Evolutionary conservation across 495 filamentous ascomycete genomes (phyloP), one percentile per base, ranked within the genome.

Genomic region (Elasticomyces elasticus): DNA sequence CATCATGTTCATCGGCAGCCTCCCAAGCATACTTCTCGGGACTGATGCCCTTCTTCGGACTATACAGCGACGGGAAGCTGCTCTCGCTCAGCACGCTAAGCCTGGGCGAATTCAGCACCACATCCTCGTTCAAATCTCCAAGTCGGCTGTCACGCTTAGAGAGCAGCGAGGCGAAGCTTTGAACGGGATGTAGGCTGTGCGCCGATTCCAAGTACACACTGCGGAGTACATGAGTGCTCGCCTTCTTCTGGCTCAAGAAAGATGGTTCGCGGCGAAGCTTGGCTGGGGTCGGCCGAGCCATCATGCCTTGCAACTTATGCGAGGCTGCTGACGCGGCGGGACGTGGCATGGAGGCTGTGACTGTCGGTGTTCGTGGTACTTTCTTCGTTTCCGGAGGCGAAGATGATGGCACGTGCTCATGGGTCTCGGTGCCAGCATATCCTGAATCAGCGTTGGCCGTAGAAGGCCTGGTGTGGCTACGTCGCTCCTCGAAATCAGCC

Each of bases 31-130:
- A 62, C 20, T 31, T 20, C 19, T 53, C 54, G 11, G 51, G 60
- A 30, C 52, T 51, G 15, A 5, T 42, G 10, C 27, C 11, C 24
- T 50, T 49, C 27, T 54, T 58, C 35, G 55, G 56, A 28, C 57
- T 60, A 53, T 63, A 63, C 9, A 63, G 26, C 13, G 50, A 55
- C 7, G 52, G 52, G 45, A 63, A 60, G 57, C 60, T 63, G 49
- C 56, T 63, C 40, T 63, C 60, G 38, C 60, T 63, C 43, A 63
- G 41, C 11, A 57, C 57, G 37, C 60, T 63, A 23, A 63, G 52
- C 20, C 60, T 20, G 3, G 60, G 60, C 22, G 60, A 63, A 28
- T 60, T 50, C 6, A 57, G 48, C 1, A 50, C 49, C 0, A 46
- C 52, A 13, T 59, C 55, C 23, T 12, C n/a, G 9, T 15, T n/a